Evolutionary conservation across 345 rosid genomes (phyloP).

Genomic region (Camelina hispida): DNA sequence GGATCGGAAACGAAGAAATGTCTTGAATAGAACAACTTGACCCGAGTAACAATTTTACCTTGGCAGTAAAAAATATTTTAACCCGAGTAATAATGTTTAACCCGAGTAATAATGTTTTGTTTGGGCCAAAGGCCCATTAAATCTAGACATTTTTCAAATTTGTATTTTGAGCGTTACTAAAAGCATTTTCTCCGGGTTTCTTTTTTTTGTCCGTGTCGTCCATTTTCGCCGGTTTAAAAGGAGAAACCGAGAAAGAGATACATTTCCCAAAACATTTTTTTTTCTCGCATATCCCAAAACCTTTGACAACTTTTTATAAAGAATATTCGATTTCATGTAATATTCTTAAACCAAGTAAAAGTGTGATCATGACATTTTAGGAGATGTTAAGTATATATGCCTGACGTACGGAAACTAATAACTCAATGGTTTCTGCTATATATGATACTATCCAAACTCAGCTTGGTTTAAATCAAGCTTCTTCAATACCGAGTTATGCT

Average conservation of each 20-base stretch:
- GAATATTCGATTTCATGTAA: conserved; percentile 19
- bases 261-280: conserved; percentile 17
- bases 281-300: not conserved
- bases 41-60: no score
- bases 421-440: not conserved
- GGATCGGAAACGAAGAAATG: not conserved
- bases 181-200: not conserved
- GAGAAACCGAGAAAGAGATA: conserved; percentile 8
- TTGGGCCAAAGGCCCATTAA: not conserved
- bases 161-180: conserved; percentile 5
- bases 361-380: not conserved
- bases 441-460: not conserved
- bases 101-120: not conserved
- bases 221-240: conserved; percentile 5
- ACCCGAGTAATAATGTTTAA: not conserved
- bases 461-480: not conserved
- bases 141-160: not conserved
- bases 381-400: not conserved
- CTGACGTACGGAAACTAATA: not conserved
- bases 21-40: no score
- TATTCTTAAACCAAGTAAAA: not conserved
- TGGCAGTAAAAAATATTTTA: no score
- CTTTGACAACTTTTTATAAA: not conserved
- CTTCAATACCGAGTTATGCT: not conserved
- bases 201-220: not conserved